Conservation (phyloP, 2,329 filamentous ascomycete genomes). For the Penicillium paneum region DNA sequence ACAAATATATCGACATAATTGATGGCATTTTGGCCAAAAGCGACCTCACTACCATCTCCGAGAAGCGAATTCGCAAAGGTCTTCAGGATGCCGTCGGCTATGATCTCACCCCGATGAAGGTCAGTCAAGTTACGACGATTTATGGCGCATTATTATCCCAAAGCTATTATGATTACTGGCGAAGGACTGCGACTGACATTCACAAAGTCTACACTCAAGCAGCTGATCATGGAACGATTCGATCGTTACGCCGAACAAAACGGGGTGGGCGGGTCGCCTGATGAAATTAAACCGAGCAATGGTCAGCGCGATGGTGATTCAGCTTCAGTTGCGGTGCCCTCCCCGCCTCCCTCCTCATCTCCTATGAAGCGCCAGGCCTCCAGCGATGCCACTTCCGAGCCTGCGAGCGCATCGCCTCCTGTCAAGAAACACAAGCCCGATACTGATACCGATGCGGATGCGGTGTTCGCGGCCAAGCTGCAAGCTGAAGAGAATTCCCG, state of each 20-base stretch:
- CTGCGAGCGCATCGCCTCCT: slow-evolving; percentile 37
- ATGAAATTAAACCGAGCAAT: slow-evolving; percentile 33
- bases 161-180: not conserved
- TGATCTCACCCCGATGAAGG: slow-evolving; percentile 63
- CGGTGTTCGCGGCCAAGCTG: slow-evolving; percentile 77
- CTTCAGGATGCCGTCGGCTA: slow-evolving; percentile 59
- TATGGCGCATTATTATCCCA: not conserved
- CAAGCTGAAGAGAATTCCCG: slow-evolving; percentile 88
- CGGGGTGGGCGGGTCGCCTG: slow-evolving; percentile 35
- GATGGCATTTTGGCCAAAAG: slow-evolving; percentile 59
- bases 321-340: slow-evolving; percentile 28
- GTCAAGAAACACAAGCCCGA: slow-evolving; percentile 62
- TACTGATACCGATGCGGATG: slow-evolving; percentile 73
- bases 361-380: slow-evolving; percentile 43
- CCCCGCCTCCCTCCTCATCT: slow-evolving; percentile 34
- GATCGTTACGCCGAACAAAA: slow-evolving; percentile 59
- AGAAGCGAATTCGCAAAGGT: slow-evolving; percentile 63
- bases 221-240: slow-evolving; percentile 70
- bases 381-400: slow-evolving; percentile 42
- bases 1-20: slow-evolving; percentile 57
- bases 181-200: slow-evolving; percentile 1
- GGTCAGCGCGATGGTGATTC: slow-evolving; percentile 31
- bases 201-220: slow-evolving; percentile 64
- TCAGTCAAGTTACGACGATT: slow-evolving; percentile 29
- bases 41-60: slow-evolving; percentile 63